Percentiles rank a stretch among this genome's conserved stretches.
Conservation (phyloP, 345 rosid genomes). For the Pseudoturritis turrita region DNA sequence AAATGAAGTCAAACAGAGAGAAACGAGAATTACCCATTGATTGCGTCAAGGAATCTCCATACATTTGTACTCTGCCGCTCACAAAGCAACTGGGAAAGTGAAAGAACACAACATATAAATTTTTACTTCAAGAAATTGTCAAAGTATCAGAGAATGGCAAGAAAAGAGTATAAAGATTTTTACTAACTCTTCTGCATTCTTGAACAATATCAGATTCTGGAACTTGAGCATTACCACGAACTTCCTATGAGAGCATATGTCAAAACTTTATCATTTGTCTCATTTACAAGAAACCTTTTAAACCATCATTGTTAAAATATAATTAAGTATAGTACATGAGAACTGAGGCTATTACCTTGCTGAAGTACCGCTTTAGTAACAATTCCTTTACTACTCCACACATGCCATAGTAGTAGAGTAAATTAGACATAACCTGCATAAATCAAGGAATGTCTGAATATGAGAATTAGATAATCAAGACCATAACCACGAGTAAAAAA, state of each 20-base stretch:
- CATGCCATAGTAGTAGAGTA: slow-evolving; percentile 89
- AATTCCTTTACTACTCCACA: slow-evolving; percentile 89
- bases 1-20: not conserved
- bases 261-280: slow-evolving; percentile 23
- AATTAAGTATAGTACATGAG: not conserved
- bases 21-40: slow-evolving; percentile 52
- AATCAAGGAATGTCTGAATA: not conserved
- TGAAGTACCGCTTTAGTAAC: slow-evolving; percentile 79
- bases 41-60: slow-evolving; percentile 86
- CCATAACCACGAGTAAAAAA: not conserved
- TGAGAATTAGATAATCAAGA: slow-evolving; percentile 8
- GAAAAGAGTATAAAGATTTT: not conserved
- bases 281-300: not conserved
- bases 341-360: slow-evolving; percentile 58
- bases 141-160: not conserved
- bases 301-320: not conserved
- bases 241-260: slow-evolving; percentile 54
- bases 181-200: slow-evolving; percentile 79
- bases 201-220: slow-evolving; percentile 78
- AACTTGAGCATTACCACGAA: slow-evolving; percentile 70
- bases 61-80: slow-evolving; percentile 77
- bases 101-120: slow-evolving; percentile 19
- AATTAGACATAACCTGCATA: slow-evolving; percentile 75
- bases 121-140: not conserved
- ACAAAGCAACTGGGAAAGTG: slow-evolving; percentile 60